These are phyloP conservation scores for Suaeda aralocaspica DNA, from an alignment of 148 eudicot species.

Conservation along the genomic window DNA sequence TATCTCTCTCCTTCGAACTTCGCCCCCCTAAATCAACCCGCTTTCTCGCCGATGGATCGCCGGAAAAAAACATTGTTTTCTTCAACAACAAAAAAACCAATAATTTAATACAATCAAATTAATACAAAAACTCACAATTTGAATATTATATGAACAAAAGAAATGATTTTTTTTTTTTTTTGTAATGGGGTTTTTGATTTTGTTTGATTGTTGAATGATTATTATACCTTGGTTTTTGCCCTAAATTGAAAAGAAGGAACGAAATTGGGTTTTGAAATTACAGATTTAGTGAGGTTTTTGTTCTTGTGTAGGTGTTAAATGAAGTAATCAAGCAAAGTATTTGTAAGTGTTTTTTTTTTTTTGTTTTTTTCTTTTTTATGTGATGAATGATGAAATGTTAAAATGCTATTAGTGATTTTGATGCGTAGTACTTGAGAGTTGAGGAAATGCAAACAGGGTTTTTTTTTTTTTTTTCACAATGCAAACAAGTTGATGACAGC, in stretches of 20 bases:
- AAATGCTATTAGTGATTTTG: no score
- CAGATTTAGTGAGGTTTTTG: background rate
- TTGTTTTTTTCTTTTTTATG: no score
- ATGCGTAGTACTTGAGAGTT: no score
- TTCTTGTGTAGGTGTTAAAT: background rate
- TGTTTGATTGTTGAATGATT: no score
- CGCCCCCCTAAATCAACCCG: slow-evolving; percentile 97
- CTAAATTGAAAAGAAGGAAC: background rate
- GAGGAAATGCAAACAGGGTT: no score
- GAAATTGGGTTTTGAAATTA: background rate
- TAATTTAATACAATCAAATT: background rate
- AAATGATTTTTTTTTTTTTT: background rate
- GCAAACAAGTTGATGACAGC: no score
- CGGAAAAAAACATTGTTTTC: slow-evolving; percentile 67
- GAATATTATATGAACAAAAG: background rate
- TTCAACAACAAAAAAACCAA: slow-evolving; percentile 1
- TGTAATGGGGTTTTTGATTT: no score
- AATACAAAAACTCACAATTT: background rate
- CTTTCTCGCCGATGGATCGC: slow-evolving; percentile 76
- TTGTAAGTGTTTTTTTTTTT: no score
- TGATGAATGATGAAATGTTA: no score
- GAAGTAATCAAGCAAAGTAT: background rate
- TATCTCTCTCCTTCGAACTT: slow-evolving; percentile 86
- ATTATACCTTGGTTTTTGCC: no score
- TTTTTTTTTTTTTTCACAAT: no score